These are phyloP conservation scores for Lepidium didymum DNA, from an alignment of 345 rosid genomes.

Conservation along the genomic window DNA sequence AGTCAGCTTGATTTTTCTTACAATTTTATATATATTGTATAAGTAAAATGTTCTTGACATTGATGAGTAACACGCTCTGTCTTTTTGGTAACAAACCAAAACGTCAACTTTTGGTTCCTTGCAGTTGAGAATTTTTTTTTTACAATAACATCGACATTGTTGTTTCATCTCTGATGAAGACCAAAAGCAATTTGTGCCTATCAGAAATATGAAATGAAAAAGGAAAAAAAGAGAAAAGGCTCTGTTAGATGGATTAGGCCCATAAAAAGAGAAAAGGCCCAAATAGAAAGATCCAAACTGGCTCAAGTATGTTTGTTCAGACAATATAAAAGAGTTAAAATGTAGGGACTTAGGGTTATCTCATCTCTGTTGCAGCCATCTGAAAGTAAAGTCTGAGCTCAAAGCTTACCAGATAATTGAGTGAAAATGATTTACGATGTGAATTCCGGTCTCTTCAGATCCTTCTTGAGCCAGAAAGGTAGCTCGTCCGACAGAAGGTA, in stretches of 20 bases:
- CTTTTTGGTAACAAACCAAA: neutral
- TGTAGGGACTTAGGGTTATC: neutral
- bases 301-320: neutral
- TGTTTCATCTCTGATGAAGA: neutral
- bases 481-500: slow-evolving; percentile 90
- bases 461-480: slow-evolving; percentile 96
- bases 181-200: neutral
- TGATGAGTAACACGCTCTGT: neutral
- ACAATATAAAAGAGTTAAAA: slow-evolving; percentile 6
- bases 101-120: neutral
- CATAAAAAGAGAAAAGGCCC: neutral
- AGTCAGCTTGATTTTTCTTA: neutral
- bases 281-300: neutral
- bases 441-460: slow-evolving; percentile 77
- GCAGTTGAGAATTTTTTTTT: neutral
- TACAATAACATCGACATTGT: neutral
- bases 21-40: neutral
- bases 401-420: neutral
- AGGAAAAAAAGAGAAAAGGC: too few relatives aligned
- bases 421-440: slow-evolving; percentile 90
- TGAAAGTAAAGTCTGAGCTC: neutral
- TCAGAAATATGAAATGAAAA: too few relatives aligned
- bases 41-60: neutral
- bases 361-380: neutral
- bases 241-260: neutral